phyloP scores from a whole-genome alignment of 2,329 filamentous ascomycete genomes.

The Phyllosticta citriasiana region DNA sequence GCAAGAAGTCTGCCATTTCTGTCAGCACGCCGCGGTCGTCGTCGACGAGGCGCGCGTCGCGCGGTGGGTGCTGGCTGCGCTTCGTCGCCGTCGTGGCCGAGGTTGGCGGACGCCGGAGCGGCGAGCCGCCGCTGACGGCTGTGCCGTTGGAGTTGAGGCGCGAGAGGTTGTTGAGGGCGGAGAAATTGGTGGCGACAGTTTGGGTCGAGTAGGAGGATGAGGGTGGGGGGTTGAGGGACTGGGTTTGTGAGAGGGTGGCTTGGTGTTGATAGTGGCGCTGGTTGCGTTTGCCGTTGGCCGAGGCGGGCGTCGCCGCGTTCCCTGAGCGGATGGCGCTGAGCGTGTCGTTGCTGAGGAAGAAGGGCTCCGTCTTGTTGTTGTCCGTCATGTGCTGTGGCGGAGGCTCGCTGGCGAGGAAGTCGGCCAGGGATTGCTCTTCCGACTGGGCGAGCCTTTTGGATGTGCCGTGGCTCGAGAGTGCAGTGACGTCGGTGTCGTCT shows the following conservation, averaged over 20 bases:
- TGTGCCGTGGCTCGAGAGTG: conserved; percentile 29
- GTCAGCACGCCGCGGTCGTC: conserved; percentile 12
- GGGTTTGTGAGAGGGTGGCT: background rate
- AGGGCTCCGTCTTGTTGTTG: conserved; percentile 16
- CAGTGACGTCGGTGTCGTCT: conserved; percentile 46
- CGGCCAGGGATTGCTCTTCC: conserved; percentile 41
- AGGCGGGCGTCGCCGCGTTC: conserved; percentile 8
- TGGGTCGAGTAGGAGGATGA: background rate
- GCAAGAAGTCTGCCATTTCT: conserved; percentile 36
- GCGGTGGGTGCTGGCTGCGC: background rate
- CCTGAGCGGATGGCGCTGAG: conserved; percentile 5
- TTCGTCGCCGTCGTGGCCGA: background rate
- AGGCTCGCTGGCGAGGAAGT: conserved; percentile 61
- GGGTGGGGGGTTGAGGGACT: background rate
- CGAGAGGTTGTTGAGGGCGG: background rate
- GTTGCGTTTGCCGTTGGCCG: conserved; percentile 11
- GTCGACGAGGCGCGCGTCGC: background rate
- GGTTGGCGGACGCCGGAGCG: background rate
- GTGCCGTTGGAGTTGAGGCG: background rate
- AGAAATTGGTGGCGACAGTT: background rate
- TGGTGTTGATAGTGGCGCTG: background rate
- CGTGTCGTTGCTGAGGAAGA: conserved; percentile 14
- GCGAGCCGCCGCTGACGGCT: background rate
- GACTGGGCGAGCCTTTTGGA: conserved; percentile 14
- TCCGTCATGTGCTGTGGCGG: conserved; percentile 33